phyloP scores from a whole-genome alignment of 2,329 filamentous ascomycete genomes.

The Albophoma yamanashiensis region DNA sequence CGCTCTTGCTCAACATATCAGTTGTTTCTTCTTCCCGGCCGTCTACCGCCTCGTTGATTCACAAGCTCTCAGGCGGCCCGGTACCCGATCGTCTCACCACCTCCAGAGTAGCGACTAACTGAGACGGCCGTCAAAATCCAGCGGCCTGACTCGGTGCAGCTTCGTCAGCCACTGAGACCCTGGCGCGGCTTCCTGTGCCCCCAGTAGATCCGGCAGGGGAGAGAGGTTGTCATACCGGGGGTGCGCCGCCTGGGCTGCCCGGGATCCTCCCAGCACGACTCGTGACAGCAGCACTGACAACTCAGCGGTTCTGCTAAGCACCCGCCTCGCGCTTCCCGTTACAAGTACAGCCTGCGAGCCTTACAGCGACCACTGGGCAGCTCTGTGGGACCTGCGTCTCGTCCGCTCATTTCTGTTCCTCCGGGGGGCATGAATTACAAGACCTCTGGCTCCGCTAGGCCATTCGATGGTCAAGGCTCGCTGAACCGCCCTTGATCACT shows the following conservation, averaged over 20 bases:
- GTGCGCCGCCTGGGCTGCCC: constrained; percentile 23
- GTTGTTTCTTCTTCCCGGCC: neutral
- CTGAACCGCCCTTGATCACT: neutral
- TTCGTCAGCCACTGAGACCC: constrained; percentile 22
- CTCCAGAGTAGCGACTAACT: neutral
- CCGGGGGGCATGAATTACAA: constrained; percentile 16
- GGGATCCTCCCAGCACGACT: constrained; percentile 30
- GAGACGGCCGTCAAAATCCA: neutral
- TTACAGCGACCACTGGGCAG: neutral
- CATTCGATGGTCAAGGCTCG: neutral
- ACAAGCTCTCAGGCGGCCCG: neutral
- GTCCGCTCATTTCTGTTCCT: constrained; percentile 12
- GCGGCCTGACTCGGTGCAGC: constrained; percentile 9
- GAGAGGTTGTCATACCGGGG: constrained; percentile 27
- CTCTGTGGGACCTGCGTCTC: constrained; percentile 10
- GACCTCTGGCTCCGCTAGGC: constrained; percentile 14
- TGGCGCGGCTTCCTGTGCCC: constrained; percentile 27
- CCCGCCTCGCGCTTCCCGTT: constrained; percentile 1
- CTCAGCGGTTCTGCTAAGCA: constrained; percentile 16
- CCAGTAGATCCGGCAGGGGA: constrained; percentile 27
- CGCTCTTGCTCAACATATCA: neutral
- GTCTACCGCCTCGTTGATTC: neutral
- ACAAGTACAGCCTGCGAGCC: constrained; percentile 2
- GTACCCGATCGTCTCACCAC: neutral
- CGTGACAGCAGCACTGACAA: constrained; percentile 25